Percentiles rank a stretch among this genome's conserved stretches.
These are phyloP conservation scores for Phylloporus gajari DNA, from an alignment of 1,284 basidiomycete species.

Conservation along the genomic window DNA sequence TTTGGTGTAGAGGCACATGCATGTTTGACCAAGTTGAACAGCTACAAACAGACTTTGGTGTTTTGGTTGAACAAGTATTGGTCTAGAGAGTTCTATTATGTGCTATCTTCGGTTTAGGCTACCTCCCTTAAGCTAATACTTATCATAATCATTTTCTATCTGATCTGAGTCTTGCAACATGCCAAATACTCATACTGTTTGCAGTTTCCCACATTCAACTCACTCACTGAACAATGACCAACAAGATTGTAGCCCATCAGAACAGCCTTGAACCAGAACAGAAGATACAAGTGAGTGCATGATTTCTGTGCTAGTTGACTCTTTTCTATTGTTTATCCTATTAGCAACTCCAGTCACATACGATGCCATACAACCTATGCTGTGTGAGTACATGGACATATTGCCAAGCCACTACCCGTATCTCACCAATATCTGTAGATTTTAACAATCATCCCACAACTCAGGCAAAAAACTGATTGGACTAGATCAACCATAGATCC, in stretches of 20 bases:
- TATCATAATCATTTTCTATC: not conserved
- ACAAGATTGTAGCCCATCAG: too few relatives aligned
- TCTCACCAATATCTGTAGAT: not conserved
- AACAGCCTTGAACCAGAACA: too few relatives aligned
- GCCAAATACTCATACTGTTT: too few relatives aligned
- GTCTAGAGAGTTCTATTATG: not conserved
- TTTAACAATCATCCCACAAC: not conserved
- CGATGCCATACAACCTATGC: not conserved
- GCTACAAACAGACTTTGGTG: not conserved
- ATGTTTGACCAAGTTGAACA: not conserved
- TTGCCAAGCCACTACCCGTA: too few relatives aligned
- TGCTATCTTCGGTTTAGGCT: too few relatives aligned
- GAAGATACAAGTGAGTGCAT: too few relatives aligned
- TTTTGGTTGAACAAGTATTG: slow-evolving; percentile 1
- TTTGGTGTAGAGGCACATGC: not conserved
- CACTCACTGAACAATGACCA: too few relatives aligned
- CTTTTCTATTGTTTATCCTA: too few relatives aligned
- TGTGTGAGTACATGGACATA: not conserved
- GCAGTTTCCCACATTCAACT: too few relatives aligned
- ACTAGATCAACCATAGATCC: not conserved
- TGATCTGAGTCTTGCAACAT: not conserved
- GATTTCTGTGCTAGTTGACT: too few relatives aligned
- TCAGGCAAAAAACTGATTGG: not conserved
- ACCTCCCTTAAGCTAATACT: too few relatives aligned
- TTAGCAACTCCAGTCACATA: not conserved